phyloP scores from a whole-genome alignment of 2,329 filamentous ascomycete genomes.

The Alternaria sp. region DNA sequence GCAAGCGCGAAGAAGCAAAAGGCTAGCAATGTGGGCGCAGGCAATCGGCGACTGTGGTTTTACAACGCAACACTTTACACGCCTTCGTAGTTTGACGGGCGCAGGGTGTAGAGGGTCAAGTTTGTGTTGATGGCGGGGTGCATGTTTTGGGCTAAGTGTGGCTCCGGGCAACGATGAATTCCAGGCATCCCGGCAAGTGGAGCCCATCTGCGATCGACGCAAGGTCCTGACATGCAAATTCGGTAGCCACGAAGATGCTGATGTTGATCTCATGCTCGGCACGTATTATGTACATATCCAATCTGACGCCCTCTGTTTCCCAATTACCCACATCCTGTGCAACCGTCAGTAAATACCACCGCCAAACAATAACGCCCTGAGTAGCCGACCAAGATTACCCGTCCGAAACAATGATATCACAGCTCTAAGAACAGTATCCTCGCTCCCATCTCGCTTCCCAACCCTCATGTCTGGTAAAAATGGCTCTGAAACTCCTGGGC shows the following conservation, averaged over 20 bases:
- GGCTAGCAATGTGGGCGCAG: conserved; percentile 1
- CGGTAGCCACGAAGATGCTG: conserved; percentile 5
- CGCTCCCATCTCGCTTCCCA: not conserved
- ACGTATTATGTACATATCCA: conserved; percentile 13
- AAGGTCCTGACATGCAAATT: conserved; percentile 8
- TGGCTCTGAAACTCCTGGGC: conserved; percentile 30
- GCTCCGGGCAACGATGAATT: conserved; percentile 43
- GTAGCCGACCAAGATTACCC: conserved; percentile 14
- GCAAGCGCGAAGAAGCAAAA: conserved; percentile 12
- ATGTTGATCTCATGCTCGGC: conserved; percentile 2
- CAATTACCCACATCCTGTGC: conserved; percentile 6
- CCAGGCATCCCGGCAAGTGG: conserved; percentile 22
- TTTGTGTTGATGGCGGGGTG: conserved; percentile 36
- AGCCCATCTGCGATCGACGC: conserved; percentile 17
- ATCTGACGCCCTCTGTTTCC: not conserved
- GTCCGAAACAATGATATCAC: conserved; percentile 29
- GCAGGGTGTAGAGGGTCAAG: conserved; percentile 14
- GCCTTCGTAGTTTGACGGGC: not conserved
- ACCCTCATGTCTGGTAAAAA: conserved; percentile 21
- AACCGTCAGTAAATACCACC: not conserved
- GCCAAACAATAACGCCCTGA: conserved; percentile 20
- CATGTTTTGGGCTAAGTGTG: conserved; percentile 37
- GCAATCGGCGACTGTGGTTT: conserved; percentile 5
- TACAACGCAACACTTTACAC: not conserved
- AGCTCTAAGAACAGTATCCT: conserved; percentile 3